Evolutionary conservation across 2,329 filamentous ascomycete genomes (phyloP).

Genomic region (Pseudocercospora macadamiae): DNA sequence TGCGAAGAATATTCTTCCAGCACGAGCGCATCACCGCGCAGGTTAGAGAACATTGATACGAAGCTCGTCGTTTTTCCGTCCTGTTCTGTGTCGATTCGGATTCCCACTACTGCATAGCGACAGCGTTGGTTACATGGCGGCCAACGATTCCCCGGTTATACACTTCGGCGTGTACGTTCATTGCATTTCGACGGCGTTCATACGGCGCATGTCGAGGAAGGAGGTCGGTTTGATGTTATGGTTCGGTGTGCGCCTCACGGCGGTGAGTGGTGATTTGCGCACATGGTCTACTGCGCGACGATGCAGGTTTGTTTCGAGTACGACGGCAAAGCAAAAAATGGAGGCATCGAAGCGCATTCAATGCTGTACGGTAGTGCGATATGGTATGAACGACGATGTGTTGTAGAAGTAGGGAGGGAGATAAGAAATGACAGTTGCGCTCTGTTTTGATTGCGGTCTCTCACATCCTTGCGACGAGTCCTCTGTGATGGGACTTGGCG

Average conservation of each 20-base stretch:
- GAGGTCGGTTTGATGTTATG: background rate
- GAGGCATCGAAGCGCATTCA: background rate
- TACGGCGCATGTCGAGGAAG: background rate
- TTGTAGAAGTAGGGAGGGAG: background rate
- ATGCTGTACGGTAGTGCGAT: background rate
- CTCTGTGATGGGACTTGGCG: background rate
- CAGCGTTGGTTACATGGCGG: conserved; percentile 22
- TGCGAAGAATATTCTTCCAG: background rate
- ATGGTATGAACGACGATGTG: background rate
- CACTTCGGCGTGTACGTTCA: conserved; percentile 1
- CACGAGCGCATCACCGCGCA: conserved; percentile 13
- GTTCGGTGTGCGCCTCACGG: conserved; percentile 4
- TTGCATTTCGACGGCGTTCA: conserved; percentile 17
- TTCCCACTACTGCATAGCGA: conserved; percentile 31
- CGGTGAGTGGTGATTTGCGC: background rate
- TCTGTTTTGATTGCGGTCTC: conserved; percentile 1
- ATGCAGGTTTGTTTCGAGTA: conserved; percentile 1
- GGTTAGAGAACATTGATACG: conserved; percentile 10
- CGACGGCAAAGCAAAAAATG: background rate
- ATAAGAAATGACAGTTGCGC: background rate
- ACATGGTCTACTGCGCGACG: background rate
- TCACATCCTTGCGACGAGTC: background rate
- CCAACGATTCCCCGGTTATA: conserved; percentile 10
- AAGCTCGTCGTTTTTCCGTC: conserved; percentile 10
- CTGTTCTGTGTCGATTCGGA: conserved; percentile 25